A percentile compares a stretch with the other conserved stretches of the same genome.
Conservation (phyloP, 192 early-diverging fungal genomes). For the Coemansia sp. region DNA sequence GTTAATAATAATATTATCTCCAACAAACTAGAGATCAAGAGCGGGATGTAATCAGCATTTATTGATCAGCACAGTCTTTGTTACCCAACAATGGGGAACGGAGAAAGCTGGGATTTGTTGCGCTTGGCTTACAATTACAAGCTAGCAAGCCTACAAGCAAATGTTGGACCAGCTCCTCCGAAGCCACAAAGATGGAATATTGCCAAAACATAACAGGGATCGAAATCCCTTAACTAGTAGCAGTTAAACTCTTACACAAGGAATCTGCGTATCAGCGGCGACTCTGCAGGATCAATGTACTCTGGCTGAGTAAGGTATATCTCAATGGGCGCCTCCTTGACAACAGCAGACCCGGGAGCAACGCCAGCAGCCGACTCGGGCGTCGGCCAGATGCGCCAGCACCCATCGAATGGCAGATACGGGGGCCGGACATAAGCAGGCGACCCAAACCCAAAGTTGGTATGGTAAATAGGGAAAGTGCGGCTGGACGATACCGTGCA, state of each 20-base stretch:
- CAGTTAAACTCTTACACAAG: not conserved
- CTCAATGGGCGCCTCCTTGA: constrained; percentile 29
- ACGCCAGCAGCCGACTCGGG: constrained; percentile 11
- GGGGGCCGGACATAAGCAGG: constrained; percentile 50
- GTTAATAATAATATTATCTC: too few relatives aligned
- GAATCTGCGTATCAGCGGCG: constrained; percentile 33
- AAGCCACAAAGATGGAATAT: too few relatives aligned
- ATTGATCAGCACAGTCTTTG: too few relatives aligned
- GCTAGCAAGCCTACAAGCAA: too few relatives aligned
- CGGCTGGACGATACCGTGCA: constrained; percentile 45
- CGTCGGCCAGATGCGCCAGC: constrained; percentile 52
- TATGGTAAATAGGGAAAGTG: constrained; percentile 48
- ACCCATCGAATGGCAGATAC: constrained; percentile 49
- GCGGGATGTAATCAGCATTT: too few relatives aligned
- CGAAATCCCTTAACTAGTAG: not conserved
- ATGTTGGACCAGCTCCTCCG: too few relatives aligned
- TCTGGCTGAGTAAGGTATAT: constrained; percentile 46
- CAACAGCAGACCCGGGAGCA: not conserved
- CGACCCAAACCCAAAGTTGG: constrained; percentile 46
- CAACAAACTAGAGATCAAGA: too few relatives aligned
- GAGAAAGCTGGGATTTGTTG: too few relatives aligned
- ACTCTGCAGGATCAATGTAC: constrained; percentile 30
- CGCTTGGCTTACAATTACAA: too few relatives aligned
- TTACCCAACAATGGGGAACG: too few relatives aligned
- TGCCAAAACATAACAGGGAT: not conserved